phyloP scores from a whole-genome alignment of 2,329 filamentous ascomycete species.

The Neoascochyta sp. region DNA sequence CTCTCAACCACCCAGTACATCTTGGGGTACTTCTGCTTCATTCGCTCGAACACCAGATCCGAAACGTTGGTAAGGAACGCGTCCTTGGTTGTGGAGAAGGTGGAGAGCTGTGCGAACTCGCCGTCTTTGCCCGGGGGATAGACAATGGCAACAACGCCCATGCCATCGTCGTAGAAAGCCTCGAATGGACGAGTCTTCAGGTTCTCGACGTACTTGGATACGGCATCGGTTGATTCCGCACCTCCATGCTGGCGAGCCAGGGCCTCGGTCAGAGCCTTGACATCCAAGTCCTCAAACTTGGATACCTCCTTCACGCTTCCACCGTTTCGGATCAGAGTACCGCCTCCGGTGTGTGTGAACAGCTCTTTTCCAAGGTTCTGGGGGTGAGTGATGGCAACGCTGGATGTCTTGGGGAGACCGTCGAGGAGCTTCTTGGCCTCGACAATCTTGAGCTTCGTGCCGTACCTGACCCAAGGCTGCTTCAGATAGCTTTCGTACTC shows the following conservation, averaged over 20 bases:
- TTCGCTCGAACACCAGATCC: conserved; percentile 88
- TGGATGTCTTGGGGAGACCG: conserved; percentile 83
- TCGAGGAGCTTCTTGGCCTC: conserved; percentile 94
- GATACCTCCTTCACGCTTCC: conserved; percentile 79
- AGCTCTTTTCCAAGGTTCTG: conserved; percentile 94
- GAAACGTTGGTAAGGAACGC: conserved; percentile 93
- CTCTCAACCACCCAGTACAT: conserved; percentile 96
- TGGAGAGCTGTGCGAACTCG: conserved; percentile 76
- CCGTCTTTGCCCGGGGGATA: conserved; percentile 66
- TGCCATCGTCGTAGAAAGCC: conserved; percentile 88
- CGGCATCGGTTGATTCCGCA: conserved; percentile 74
- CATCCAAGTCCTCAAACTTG: conserved; percentile 70
- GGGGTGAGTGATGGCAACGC: conserved; percentile 95
- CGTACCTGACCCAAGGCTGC: conserved; percentile 92
- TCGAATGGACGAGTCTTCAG: conserved; percentile 77
- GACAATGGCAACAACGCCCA: conserved; percentile 89
- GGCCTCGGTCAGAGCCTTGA: conserved; percentile 74
- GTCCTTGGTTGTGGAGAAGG: conserved; percentile 87
- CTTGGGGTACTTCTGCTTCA: conserved; percentile 90
- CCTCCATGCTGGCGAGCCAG: conserved; percentile 78
- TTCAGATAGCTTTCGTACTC: conserved; percentile 91
- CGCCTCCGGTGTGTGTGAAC: conserved; percentile 92
- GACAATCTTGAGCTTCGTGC: conserved; percentile 93
- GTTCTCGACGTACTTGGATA: conserved; percentile 80
- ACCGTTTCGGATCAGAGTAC: conserved; percentile 85